Base-by-base conservation (phyloP, 2,329 filamentous ascomycete genomes). In the Cercospora nicotianae region DNA sequence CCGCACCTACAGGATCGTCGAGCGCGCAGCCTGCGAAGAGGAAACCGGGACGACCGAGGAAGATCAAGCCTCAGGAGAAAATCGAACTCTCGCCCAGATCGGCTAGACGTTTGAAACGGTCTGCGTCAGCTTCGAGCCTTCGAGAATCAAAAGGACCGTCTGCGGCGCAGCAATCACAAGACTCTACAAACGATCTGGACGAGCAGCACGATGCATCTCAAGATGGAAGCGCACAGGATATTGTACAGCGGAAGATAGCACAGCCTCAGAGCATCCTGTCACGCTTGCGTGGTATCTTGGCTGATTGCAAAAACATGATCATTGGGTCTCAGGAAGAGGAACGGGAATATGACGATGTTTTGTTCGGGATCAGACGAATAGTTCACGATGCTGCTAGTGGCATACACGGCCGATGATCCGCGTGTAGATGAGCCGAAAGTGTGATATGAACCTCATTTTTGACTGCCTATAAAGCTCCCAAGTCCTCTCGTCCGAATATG, bases 331-430 rank as follows among this genome's bases (percentile, higher is more conserved):
- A 86, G 10, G 88, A 92, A 69, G 87, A 93, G 61, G 87, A 93
- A 63, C 85, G 89, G 67, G 85, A 90, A 76, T 84, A 95, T 72
- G 92, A 95, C 75, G 90, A 94, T 76, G 81, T 92, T 73, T 84
- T 95, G 76, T 92, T 94, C 82, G 90, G 94, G 77, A 87, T 94
- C 71, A 90, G 91, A 78, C 85, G 87, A 70, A 88, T 91, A 77
- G 84, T 94, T 62, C 91, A 91, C 77, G 87, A 89, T 65, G 92
- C 91, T 16, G 89, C 65, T 4, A 20, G 64, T 28, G 57, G 65
- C 5, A 57, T 45, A 10, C 60, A 60, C 53, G 45, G 57, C 30
- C 33, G 57, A 36, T 65, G 58, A 65, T 26, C 8, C 18, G 16
- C 28, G 10, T 23, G 23, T 57, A 57, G 20, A 20, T 26, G 23